These are phyloP conservation scores for Cercospora citrullina DNA, from an alignment of 2,329 filamentous ascomycete genomes.

Conservation along the genomic window DNA sequence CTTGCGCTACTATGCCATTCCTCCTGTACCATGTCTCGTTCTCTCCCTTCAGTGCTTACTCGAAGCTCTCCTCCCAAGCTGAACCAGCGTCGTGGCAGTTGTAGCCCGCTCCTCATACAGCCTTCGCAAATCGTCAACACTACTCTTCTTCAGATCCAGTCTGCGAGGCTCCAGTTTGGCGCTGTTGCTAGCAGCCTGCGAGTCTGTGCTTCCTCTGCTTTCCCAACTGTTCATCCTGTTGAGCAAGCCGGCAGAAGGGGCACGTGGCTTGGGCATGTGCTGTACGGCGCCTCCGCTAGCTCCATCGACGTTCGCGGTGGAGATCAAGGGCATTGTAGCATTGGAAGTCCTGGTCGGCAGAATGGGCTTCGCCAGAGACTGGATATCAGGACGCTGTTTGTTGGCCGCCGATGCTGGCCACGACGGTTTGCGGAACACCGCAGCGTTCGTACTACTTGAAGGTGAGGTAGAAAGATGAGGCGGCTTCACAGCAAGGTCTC, in stretches of 20 bases:
- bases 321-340: constrained; percentile 22
- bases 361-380: constrained; percentile 30
- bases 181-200: constrained; percentile 3
- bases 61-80: constrained; percentile 19
- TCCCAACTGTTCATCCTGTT: constrained; percentile 51
- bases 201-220: constrained; percentile 9
- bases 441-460: constrained; percentile 11
- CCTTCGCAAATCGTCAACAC: constrained; percentile 50
- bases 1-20: background rate
- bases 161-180: constrained; percentile 34
- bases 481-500: constrained; percentile 16
- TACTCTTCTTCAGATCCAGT: constrained; percentile 47
- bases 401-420: constrained; percentile 37
- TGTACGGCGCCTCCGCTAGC: constrained; percentile 7
- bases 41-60: constrained; percentile 11
- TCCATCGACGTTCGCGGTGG: constrained; percentile 13
- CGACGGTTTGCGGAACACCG: constrained; percentile 37
- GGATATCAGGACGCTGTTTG: constrained; percentile 22
- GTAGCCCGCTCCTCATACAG: constrained; percentile 52
- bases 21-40: background rate
- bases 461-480: constrained; percentile 15
- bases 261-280: constrained; percentile 31
- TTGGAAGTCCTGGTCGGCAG: constrained; percentile 20
- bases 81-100: constrained; percentile 36
- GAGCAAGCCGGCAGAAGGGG: constrained; percentile 46